These are phyloP conservation scores for Astrothelium macrocarpum DNA, from an alignment of 495 filamentous ascomycete genomes.

Conservation along the genomic window DNA sequence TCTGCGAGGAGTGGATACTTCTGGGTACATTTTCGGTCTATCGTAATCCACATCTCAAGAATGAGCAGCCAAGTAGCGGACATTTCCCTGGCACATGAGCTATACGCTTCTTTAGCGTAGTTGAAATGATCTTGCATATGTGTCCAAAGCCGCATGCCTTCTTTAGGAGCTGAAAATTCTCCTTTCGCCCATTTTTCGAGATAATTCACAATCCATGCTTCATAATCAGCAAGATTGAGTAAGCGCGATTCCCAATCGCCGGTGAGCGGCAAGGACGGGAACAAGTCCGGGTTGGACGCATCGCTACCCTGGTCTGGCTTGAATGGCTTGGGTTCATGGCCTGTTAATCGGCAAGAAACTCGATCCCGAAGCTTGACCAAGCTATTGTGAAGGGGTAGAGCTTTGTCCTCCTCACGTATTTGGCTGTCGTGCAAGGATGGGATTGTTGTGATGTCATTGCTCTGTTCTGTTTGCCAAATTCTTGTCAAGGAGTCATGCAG, in stretches of 20 bases:
- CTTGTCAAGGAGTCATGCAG: conserved; percentile 8
- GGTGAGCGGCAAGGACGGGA: background rate
- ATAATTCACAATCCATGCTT: conserved; percentile 36
- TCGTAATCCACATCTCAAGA: conserved; percentile 11
- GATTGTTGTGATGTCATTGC: background rate
- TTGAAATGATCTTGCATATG: conserved; percentile 8
- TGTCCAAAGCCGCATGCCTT: background rate
- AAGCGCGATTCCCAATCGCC: conserved; percentile 1
- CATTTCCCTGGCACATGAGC: background rate
- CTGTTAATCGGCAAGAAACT: background rate
- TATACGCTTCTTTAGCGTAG: conserved; percentile 2
- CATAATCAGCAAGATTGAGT: conserved; percentile 23
- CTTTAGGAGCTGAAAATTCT: background rate
- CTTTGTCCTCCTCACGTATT: background rate
- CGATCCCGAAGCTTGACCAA: background rate
- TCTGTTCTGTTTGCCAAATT: background rate
- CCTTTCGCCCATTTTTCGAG: conserved; percentile 31
- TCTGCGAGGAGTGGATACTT: background rate
- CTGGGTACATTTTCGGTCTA: background rate
- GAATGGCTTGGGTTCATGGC: background rate
- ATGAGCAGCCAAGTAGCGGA: background rate
- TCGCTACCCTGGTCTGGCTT: background rate
- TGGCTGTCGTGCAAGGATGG: background rate
- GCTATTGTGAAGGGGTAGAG: background rate
- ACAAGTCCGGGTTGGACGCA: background rate